Percentiles rank a stretch among this genome's conserved stretches.
Conservation (phyloP, 345 rosid genomes). For the Geranium rotundifolium region DNA sequence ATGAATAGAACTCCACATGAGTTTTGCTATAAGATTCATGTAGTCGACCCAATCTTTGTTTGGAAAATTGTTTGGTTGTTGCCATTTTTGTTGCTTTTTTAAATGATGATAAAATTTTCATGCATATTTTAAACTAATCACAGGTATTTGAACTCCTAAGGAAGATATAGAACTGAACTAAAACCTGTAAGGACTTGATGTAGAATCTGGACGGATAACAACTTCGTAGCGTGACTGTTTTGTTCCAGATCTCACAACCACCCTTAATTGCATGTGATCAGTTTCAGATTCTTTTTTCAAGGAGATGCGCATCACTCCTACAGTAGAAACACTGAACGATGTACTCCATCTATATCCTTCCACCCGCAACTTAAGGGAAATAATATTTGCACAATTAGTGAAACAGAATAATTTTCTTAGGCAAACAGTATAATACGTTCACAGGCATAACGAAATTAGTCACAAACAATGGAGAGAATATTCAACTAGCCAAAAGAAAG, state of each 20-base stretch:
- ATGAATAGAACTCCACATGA: too few species aligned
- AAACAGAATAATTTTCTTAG: not conserved
- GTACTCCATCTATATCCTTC: slow-evolving; percentile 82
- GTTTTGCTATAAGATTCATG: too few species aligned
- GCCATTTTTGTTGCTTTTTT: too few species aligned
- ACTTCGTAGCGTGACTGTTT: slow-evolving; percentile 85
- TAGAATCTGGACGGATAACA: slow-evolving; percentile 70
- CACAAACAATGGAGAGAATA: not conserved
- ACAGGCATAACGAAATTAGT: not conserved
- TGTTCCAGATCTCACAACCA: slow-evolving; percentile 83
- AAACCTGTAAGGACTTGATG: slow-evolving; percentile 90
- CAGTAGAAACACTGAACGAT: slow-evolving; percentile 65
- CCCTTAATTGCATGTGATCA: slow-evolving; percentile 49
- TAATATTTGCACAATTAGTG: slow-evolving; percentile 8
- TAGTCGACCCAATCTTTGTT: too few species aligned
- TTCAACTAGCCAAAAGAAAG: not conserved
- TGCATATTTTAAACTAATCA: too few species aligned
- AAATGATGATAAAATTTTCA: too few species aligned
- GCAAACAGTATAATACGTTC: not conserved
- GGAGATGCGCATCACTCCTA: slow-evolving; percentile 65
- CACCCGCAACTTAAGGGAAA: slow-evolving; percentile 49
- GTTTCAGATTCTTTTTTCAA: slow-evolving; percentile 44
- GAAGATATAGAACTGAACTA: too few species aligned
- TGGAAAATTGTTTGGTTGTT: too few species aligned
- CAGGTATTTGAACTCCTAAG: too few species aligned